A percentile compares a stretch with the other conserved stretches of the same genome.
Conservation (phyloP, 352 stramenopile genomes). For the Globisporangium heterothallicum region DNA sequence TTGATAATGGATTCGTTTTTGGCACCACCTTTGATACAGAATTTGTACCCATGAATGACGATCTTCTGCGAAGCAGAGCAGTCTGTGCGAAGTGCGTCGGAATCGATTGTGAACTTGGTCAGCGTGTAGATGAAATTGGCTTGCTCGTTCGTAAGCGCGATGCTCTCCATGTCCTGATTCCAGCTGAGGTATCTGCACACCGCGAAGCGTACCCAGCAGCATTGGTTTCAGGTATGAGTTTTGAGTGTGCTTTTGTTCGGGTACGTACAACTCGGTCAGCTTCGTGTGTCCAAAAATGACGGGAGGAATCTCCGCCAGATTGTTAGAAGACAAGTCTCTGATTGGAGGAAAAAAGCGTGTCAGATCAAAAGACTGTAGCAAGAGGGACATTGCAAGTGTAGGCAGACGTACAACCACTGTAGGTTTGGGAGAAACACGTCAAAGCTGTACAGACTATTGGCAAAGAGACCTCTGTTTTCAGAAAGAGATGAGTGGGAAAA, state of each 20-base stretch:
- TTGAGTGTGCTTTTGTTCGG: background rate
- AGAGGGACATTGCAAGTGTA: background rate
- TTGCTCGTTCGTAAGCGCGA: conserved; percentile 7
- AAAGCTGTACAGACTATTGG: background rate
- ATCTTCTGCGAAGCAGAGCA: conserved; percentile 3
- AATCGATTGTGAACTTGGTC: background rate
- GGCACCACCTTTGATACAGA: conserved; percentile 5
- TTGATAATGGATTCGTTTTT: conserved; percentile 5
- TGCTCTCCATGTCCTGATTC: background rate
- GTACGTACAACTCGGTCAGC: conserved; percentile 4
- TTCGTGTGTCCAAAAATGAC: conserved; percentile 3
- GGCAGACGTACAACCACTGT: background rate
- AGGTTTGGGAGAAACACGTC: conserved; percentile 2
- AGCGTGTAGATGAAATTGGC: conserved; percentile 7
- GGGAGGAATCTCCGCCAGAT: conserved; percentile 2
- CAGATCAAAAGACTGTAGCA: background rate
- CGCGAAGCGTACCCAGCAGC: background rate
- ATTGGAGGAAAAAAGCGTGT: background rate
- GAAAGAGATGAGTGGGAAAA: background rate
- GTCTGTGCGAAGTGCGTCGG: background rate
- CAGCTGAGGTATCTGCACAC: background rate
- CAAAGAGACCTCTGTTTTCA: background rate
- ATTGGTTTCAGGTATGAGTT: too few relatives aligned
- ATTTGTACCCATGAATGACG: background rate
- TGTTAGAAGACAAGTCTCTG: background rate